Evolutionary conservation across 371 early-diverging fungal genomes (phyloP), one percentile per base, ranked within the genome.

Genomic region (Capillidium heterosporum): DNA sequence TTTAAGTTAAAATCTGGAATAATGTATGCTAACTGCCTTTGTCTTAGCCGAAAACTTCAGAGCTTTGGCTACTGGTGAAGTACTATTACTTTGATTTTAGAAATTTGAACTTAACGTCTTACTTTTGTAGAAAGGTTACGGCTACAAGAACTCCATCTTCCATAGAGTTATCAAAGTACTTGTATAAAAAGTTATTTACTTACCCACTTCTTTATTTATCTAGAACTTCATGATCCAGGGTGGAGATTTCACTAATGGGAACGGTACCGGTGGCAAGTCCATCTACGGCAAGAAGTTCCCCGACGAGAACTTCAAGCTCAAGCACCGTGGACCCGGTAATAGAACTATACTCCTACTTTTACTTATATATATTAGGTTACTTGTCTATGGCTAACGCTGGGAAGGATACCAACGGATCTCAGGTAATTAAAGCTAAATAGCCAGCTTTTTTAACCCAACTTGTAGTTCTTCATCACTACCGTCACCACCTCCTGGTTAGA

Each of bases 321-420:
- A 68, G 43, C 90, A 91, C 72, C 72, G 67, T 39, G 73, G 66
- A 1, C 72, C 76, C 28, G 91, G 91, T 39, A 71, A 85, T 21
- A 41, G 15, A 17, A 15, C 10, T n/a, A 15, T 54, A 51, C 10
- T 15, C 19, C 5, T 39, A 4, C n/a, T 60, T 26, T 17, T 31
- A 53, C 61, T 68, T 68, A 60, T 23, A 60, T 58, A 19, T 13
- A 15, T 26, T 32, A 41, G 55, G 62, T 32, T 21, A 46, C 39
- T 72, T 95, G 43, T 82, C 84, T 28, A 96, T 96, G 97, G 97
- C 97, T 53, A 96, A 96, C 65, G 71, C 87, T 56, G 97, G 95
- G 43, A 67, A 73, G 59, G 71, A 97, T 67, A 93, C 98, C 47
- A 98, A 99, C 66, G 97, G 98, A 23, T 90, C 92, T 56, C 99